Percentiles rank a stretch among this genome's conserved stretches.
Evolutionary conservation across 164 flowering plant genomes (phyloP).

Genomic region (Kingdonia uniflora): DNA sequence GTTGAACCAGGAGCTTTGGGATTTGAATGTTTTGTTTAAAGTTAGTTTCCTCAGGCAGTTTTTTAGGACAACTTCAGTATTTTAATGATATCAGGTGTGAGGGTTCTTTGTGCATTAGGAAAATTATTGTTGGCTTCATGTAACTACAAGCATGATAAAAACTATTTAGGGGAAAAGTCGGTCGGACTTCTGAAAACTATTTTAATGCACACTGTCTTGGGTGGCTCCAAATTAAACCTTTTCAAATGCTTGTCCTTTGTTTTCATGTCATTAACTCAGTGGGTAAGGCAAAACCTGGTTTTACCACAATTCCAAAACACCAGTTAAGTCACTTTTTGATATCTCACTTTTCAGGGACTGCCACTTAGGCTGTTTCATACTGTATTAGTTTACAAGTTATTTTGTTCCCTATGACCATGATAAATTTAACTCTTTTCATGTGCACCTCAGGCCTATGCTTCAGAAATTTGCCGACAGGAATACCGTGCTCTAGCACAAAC

Average conservation of each 20-base stretch:
- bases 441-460: slow-evolving; percentile 51
- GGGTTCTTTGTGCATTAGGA: neutral
- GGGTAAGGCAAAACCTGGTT: too few relatives aligned
- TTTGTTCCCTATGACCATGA: neutral
- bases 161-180: too few relatives aligned
- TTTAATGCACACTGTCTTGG: too few relatives aligned
- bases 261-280: too few relatives aligned
- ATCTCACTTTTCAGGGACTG: neutral
- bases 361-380: neutral
- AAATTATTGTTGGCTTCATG: too few relatives aligned
- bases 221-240: too few relatives aligned
- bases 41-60: too few relatives aligned
- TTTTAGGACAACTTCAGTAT: neutral
- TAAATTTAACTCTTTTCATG: neutral
- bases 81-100: neutral
- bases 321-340: neutral
- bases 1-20: neutral
- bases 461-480: slow-evolving; percentile 44
- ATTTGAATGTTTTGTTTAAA: too few relatives aligned
- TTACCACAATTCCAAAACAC: neutral
- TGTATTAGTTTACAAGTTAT: neutral
- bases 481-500: slow-evolving; percentile 49
- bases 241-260: too few relatives aligned
- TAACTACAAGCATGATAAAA: too few relatives aligned
- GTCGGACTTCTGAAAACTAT: too few relatives aligned